Conservation (phyloP, 2,329 filamentous ascomycete genomes). For the Pleochaeta shiraiana region DNA sequence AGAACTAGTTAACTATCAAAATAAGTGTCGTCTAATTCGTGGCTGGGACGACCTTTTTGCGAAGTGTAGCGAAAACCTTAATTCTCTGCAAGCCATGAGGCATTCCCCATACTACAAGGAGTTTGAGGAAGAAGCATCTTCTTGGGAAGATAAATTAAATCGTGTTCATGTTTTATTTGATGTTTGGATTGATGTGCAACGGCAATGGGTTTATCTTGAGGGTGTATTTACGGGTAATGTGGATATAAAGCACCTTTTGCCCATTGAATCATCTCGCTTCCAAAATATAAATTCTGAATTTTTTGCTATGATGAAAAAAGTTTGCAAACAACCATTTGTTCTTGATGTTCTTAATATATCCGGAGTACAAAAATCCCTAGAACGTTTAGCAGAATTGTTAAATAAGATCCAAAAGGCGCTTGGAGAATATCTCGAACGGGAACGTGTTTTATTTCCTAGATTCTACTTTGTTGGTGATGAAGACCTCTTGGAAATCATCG, state of each 20-base stretch:
- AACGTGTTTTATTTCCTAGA: conserved; percentile 89
- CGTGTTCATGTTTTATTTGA: conserved; percentile 95
- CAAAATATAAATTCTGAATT: conserved; percentile 99
- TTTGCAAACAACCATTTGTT: conserved; percentile 88
- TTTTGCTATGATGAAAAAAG: conserved; percentile 98
- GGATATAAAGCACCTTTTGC: conserved; percentile 94
- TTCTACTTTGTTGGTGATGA: conserved; percentile 99
- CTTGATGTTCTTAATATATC: conserved; percentile 92
- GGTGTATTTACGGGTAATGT: conserved; percentile 97
- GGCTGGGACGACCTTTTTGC: conserved; percentile 98
- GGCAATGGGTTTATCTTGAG: conserved; percentile 98
- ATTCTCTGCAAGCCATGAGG: conserved; percentile 95
- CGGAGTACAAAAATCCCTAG: conserved; percentile 86
- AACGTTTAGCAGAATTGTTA: conserved; percentile 84
- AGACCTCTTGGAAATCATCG: conserved; percentile 95
- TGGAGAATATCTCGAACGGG: conserved; percentile 94
- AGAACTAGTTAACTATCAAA: conserved; percentile 92
- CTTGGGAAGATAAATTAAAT: conserved; percentile 97
- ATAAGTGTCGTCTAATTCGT: conserved; percentile 89
- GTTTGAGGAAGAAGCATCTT: conserved; percentile 90
- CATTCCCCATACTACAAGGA: conserved; percentile 99
- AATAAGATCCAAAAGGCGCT: conserved; percentile 99
- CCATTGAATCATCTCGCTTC: conserved; percentile 90
- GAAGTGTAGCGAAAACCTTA: conserved; percentile 95
- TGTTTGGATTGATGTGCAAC: conserved; percentile 99